Evolutionary conservation across 1,284 basidiomycete species (phyloP).

Genomic region (Trichosporon sp.): DNA sequence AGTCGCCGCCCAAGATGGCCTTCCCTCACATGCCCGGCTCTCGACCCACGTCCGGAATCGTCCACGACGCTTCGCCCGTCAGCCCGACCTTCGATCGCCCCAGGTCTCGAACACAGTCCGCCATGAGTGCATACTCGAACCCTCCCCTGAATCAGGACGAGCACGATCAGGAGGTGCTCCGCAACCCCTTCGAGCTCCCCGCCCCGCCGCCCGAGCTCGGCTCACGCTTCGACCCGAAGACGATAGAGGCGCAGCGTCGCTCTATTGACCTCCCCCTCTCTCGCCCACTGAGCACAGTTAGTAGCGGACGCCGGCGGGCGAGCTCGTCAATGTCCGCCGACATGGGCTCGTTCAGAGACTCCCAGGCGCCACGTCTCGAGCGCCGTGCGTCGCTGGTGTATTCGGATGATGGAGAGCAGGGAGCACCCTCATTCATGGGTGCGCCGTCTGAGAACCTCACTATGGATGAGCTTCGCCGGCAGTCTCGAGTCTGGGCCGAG

Average conservation of each 20-base stretch:
- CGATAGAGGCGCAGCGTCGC: conserved; percentile 21
- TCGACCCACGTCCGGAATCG: background rate
- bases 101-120: background rate
- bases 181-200: conserved; percentile 44
- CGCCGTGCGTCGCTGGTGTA: background rate
- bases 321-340: background rate
- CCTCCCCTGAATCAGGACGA: conserved; percentile 13
- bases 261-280: background rate
- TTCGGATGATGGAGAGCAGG: background rate
- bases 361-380: background rate
- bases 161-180: conserved; percentile 17
- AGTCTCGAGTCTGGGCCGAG: conserved; percentile 16
- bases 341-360: background rate
- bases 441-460: background rate
- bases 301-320: background rate
- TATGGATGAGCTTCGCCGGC: background rate
- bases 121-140: background rate
- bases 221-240: conserved; percentile 42
- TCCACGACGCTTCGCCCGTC: background rate
- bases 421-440: background rate
- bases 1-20: conserved; percentile 13
- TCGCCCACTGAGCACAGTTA: background rate
- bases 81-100: background rate
- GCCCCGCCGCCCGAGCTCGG: conserved; percentile 33
- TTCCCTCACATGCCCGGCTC: conserved; percentile 3